These are phyloP conservation scores for Schwanniomyces sp. DNA, from an alignment of 805 yeast genomes.

Conservation along the genomic window DNA sequence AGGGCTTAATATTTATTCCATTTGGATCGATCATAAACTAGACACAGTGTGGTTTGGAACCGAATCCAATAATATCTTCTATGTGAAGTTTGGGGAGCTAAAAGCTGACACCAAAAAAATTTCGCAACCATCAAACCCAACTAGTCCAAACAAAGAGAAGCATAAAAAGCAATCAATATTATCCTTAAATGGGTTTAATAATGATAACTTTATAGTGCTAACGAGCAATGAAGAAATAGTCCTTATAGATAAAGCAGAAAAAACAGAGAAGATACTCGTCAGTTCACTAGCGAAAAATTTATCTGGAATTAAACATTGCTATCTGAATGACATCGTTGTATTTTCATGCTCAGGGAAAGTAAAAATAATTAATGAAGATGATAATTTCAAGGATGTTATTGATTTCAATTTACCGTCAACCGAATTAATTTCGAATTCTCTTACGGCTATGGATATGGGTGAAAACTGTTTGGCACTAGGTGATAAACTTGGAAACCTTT, in stretches of 20 bases:
- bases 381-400: conserved; percentile 7
- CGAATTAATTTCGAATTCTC: conserved; percentile 38
- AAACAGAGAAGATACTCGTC: conserved; percentile 19
- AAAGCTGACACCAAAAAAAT: conserved; percentile 3
- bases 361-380: conserved; percentile 22
- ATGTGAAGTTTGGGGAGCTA: conserved; percentile 11
- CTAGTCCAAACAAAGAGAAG: conserved; percentile 4
- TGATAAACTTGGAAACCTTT: conserved; percentile 48
- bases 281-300: conserved; percentile 37
- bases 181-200: conserved; percentile 26
- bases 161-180: conserved; percentile 11
- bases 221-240: conserved; percentile 37
- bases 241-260: conserved; percentile 17
- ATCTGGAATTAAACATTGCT: conserved; percentile 37
- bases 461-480: conserved; percentile 38
- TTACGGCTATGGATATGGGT: conserved; percentile 41
- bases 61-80: conserved; percentile 7
- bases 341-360: conserved; percentile 46
- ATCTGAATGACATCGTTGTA: conserved; percentile 27
- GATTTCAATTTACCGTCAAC: conserved; percentile 19
- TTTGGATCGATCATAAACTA: conserved; percentile 16
- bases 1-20: conserved; percentile 13
- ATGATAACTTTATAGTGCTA: conserved; percentile 27
- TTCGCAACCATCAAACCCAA: not conserved
- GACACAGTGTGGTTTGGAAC: conserved; percentile 27